A percentile compares a stretch with the other conserved stretches of the same genome.
phyloP scores from a whole-genome alignment of 2,329 filamentous ascomycete species.

The Colletotrichum shisoi region DNA sequence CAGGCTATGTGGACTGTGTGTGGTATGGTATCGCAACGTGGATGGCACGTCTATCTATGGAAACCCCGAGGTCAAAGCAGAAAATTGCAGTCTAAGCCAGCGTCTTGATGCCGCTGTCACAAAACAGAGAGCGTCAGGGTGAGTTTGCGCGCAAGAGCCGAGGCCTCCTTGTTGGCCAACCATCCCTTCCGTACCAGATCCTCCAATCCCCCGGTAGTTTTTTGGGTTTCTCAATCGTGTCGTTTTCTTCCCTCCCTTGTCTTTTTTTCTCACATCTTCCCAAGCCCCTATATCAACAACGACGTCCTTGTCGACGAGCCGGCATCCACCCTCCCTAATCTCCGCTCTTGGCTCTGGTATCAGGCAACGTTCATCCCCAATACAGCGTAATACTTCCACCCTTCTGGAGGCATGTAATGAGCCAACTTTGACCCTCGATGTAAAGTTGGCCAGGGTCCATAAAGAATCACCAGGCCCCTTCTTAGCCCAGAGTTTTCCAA shows the following conservation, averaged over 20 bases:
- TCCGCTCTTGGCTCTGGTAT: background rate
- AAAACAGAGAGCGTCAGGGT: background rate
- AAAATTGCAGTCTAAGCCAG: constrained; percentile 4
- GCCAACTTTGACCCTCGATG: too few species aligned
- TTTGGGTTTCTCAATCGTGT: background rate
- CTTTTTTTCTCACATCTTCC: too few species aligned
- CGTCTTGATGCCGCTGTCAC: constrained; percentile 4
- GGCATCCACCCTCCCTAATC: background rate
- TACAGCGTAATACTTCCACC: background rate
- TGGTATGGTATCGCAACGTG: constrained; percentile 9
- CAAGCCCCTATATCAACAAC: background rate
- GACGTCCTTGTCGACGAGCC: too few species aligned
- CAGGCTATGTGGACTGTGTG: background rate
- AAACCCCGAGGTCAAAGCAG: background rate
- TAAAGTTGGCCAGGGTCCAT: too few species aligned
- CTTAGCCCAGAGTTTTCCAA: background rate
- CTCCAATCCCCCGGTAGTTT: background rate
- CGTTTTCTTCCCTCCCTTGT: background rate
- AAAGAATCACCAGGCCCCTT: background rate
- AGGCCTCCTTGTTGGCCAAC: background rate
- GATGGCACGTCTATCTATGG: constrained; percentile 3
- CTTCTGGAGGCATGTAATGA: background rate
- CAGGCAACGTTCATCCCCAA: background rate
- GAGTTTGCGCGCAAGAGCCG: background rate
- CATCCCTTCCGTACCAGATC: background rate